Percentiles rank a stretch among this genome's conserved stretches.
These are phyloP conservation scores for Sugiyamaella smithiae DNA, from an alignment of 805 yeast genomes.

Conservation along the genomic window DNA sequence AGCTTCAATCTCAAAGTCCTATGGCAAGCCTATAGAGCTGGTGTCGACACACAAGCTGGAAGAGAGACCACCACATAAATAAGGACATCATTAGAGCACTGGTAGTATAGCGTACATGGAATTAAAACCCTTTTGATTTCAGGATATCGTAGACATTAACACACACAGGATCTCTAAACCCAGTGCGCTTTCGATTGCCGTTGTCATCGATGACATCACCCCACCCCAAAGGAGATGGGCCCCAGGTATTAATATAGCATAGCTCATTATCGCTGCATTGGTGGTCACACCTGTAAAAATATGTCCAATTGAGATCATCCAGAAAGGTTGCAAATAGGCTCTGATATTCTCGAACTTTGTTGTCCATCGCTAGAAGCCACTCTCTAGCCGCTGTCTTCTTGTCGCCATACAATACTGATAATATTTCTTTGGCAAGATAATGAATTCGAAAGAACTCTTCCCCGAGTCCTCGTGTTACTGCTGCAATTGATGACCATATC, in stretches of 20 bases:
- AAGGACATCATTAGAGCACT: too few relatives aligned
- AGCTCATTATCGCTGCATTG: constrained; percentile 11
- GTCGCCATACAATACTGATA: neutral
- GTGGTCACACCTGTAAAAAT: constrained; percentile 11
- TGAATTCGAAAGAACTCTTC: neutral
- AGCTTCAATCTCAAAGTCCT: constrained; percentile 4
- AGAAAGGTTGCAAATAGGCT: neutral
- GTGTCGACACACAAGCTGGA: neutral
- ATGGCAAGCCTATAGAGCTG: neutral
- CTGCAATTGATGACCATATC: constrained; percentile 12
- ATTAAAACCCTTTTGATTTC: neutral
- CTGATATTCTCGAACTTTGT: neutral
- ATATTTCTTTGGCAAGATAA: constrained; percentile 7
- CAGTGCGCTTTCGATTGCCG: neutral
- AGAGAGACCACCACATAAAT: neutral
- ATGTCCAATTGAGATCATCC: constrained; percentile 11
- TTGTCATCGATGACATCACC: neutral
- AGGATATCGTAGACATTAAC: neutral
- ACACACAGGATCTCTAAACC: neutral
- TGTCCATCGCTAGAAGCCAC: neutral
- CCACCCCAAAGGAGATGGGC: constrained; percentile 17
- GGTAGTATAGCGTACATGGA: too few relatives aligned
- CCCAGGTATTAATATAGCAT: constrained; percentile 17
- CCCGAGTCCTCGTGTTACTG: constrained; percentile 4
- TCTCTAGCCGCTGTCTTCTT: neutral